Conservation (phyloP, 495 filamentous ascomycete species). For the Chlorociboria aeruginascens region DNA sequence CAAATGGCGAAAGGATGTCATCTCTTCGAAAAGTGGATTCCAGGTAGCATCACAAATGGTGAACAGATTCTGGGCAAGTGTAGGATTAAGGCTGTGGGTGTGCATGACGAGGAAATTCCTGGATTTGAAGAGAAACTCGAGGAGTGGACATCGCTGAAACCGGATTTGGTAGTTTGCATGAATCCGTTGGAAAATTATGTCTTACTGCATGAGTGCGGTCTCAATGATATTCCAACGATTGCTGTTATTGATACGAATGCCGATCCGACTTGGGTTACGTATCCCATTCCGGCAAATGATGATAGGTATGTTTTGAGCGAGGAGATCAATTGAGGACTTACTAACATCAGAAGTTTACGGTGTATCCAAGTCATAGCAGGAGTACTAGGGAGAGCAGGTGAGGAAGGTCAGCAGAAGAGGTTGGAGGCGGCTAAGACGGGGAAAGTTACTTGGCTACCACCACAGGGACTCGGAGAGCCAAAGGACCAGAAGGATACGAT, state of each 20-base stretch:
- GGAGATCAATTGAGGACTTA: no score
- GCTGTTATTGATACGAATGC: constrained; percentile 90
- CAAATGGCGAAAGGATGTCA: constrained; percentile 69
- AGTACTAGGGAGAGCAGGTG: constrained; percentile 71
- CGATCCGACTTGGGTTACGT: constrained; percentile 88
- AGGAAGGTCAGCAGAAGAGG: constrained; percentile 59
- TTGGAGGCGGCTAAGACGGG: constrained; percentile 47
- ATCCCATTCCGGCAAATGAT: constrained; percentile 94
- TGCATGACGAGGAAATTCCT: constrained; percentile 50
- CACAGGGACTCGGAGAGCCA: constrained; percentile 7
- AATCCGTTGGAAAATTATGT: constrained; percentile 90
- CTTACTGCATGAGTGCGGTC: constrained; percentile 78
- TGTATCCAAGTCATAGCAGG: constrained; percentile 71
- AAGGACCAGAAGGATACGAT: not conserved
- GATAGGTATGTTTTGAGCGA: constrained; percentile 48
- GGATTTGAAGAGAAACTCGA: constrained; percentile 50
- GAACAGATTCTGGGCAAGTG: constrained; percentile 67
- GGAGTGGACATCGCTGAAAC: constrained; percentile 54
- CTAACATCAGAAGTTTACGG: constrained; percentile 46
- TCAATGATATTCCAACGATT: constrained; percentile 84
- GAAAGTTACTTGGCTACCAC: constrained; percentile 14
- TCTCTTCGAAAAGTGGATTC: constrained; percentile 88
- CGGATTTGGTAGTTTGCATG: constrained; percentile 84
- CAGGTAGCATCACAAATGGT: constrained; percentile 86
- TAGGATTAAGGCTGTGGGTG: constrained; percentile 56